Base-by-base conservation (phyloP, 306 rosid species). In the Dicorynia guianensis region DNA sequence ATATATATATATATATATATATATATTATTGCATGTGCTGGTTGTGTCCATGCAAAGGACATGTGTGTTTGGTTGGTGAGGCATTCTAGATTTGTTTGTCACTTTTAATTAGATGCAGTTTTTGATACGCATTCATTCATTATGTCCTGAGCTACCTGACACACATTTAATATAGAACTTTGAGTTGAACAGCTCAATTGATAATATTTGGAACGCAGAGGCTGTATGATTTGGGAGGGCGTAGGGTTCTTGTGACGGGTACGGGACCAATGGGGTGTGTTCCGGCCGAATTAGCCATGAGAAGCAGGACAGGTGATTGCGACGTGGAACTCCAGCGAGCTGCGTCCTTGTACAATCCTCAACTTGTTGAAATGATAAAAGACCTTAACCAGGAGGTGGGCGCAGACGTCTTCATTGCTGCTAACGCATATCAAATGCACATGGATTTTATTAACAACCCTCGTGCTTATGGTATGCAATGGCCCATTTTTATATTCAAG, bases 261-360 rank as follows among this genome's bases (percentile, higher is more conserved):
- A 89, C 93, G 0, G 97, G 97, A 55, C 90, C 97, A 18, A 62
- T 92, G 76, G 97, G 93, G 52, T 92, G 97, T 40, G 97, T 80
- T 30, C 97, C 97, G 0, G 91, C 97, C 0, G 96, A 89, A 76
- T 60, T 87, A 72, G 97, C 96, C 0, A 0, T 58, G 66, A 87
- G 77, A 19, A 74, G 97, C 75, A 49, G 58, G 43, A 71, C 38
- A 9, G 97, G 97, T 9, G 84, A 85, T 4, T 92, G 96, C 50
- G 76, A 82, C 7, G 74, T 15, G 4, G 96, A 92, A 65, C 93
- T 92, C 8, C 76, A 88, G 57, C 76, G 90, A 67, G 97, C 97
- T 12, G 88, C 91, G 0, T 11, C 74, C 17, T 78, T 92, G 25
- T 92, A 62, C 74, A 89, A 92, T 82, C 96, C 97, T 19, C 96